Base-by-base conservation (phyloP, 106 monocot genomes). In the Vanilla planifolia region DNA sequence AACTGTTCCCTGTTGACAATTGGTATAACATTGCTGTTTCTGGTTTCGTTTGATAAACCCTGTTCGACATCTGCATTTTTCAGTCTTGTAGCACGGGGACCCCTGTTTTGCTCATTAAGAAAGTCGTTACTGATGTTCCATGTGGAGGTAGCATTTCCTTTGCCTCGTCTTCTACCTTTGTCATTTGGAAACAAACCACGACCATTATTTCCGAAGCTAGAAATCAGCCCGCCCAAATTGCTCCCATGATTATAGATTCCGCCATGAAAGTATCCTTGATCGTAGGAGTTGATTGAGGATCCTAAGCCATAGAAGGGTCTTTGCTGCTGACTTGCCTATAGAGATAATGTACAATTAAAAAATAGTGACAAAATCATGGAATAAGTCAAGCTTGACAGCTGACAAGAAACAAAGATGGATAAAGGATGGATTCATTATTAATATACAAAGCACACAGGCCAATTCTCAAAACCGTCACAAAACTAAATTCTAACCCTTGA, bases 51-150 rank as follows among this genome's bases (percentile, higher is more conserved):
- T 28, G 59, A 60, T 27, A 69, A 63, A 55, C 68, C 57, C 10
- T 48, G 64, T 19, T 76, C 70, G 1, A 29, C 19, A 11, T 51
- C 32, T n/a, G 42, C 45, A 61, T 66, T 85, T 60, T 75, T 89
- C 20, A 66, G 65, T 51, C 66, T 68, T 34, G 64, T 75, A 15
- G 82, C 74, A 23, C 90, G 75, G 62, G 90, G 90, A 0, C 90
- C 90, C 46, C 76, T 78, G 62, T 67, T 90, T 66, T 85, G 89
- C 64, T 90, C 89, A 62, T 43, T 73, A 23, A 90, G 89, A 34
- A 81, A 76, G 33, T 90, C 89, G 58, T 62, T 69, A 24, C 65
- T 52, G 15, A 73, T 76, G 33, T 70, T 73, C 70, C 71, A 79
- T 30, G 70, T 81, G 44, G 72, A 40, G 67, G 69, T 36, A 51